phyloP scores from a whole-genome alignment of 306 rosid genomes.

The Cucurbita moschata region DNA sequence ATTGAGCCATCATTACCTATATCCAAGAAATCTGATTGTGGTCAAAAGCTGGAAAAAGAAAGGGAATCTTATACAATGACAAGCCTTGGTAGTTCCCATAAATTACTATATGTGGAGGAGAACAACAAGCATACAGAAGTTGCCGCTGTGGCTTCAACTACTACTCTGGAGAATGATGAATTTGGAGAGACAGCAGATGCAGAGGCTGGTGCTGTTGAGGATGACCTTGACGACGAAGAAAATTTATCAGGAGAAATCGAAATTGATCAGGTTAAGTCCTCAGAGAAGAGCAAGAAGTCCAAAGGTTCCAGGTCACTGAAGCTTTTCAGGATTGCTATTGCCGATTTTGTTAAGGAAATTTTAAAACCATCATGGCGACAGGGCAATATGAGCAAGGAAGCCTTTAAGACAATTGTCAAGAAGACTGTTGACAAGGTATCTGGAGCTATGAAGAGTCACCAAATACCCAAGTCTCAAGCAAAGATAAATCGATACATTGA shows the following conservation, averaged over 20 bases:
- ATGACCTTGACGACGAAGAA: conserved; percentile 46
- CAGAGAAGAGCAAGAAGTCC: conserved; percentile 56
- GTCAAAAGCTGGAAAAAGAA: conserved; percentile 38
- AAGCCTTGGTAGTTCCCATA: conserved; percentile 37
- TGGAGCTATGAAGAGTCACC: conserved; percentile 93
- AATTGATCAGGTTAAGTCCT: conserved; percentile 58
- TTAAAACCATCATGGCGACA: conserved; percentile 95
- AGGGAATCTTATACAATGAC: conserved; percentile 38
- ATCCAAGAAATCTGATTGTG: conserved; percentile 25
- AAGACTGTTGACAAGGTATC: conserved; percentile 97
- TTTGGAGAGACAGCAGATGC: conserved; percentile 91
- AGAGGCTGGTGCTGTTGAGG: conserved; percentile 64
- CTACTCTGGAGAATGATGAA: conserved; percentile 65
- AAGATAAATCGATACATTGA: conserved; percentile 80
- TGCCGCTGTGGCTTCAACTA: conserved; percentile 57
- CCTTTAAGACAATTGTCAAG: conserved; percentile 92
- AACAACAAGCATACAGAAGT: conserved; percentile 30
- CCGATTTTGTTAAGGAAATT: conserved; percentile 86
- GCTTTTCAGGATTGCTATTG: conserved; percentile 77
- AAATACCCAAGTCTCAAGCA: conserved; percentile 73
- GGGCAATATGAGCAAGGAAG: conserved; percentile 99
- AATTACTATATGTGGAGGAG: conserved; percentile 50
- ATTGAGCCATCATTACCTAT: conserved; percentile 55
- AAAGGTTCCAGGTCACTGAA: conserved; percentile 75
- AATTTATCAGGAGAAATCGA: conserved; percentile 45